Evolutionary conservation across 106 monocot genomes (phyloP).

Genomic region (Acorus calamus): DNA sequence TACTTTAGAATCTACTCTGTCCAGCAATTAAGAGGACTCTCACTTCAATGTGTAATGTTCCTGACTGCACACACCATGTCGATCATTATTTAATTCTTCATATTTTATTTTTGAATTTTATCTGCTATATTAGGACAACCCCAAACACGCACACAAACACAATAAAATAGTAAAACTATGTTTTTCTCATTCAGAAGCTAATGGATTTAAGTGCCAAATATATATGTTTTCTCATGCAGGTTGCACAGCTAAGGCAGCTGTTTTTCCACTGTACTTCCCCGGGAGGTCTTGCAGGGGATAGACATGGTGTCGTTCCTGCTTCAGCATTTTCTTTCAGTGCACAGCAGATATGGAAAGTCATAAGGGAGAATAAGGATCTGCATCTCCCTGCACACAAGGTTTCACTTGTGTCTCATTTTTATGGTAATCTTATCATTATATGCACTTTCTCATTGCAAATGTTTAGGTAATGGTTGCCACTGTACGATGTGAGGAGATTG

Average conservation of each 20-base stretch:
- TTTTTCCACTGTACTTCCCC: slow-evolving; percentile 39
- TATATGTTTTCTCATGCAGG: slow-evolving; percentile 19
- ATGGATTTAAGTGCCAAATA: no score
- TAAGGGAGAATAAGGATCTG: slow-evolving; percentile 44
- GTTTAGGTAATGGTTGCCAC: slow-evolving; percentile 53
- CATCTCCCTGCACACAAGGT: slow-evolving; percentile 61
- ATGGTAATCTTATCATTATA: background rate
- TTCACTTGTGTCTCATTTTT: background rate
- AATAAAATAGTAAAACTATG: no score
- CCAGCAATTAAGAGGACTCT: no score
- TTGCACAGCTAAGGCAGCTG: slow-evolving; percentile 33
- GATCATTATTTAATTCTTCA: no score
- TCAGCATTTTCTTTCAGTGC: slow-evolving; percentile 46
- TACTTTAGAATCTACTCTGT: no score
- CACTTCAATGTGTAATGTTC: no score
- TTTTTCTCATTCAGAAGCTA: no score
- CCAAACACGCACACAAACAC: no score
- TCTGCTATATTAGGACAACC: no score
- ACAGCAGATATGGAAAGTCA: slow-evolving; percentile 50
- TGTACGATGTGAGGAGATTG: slow-evolving; percentile 46
- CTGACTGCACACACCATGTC: no score
- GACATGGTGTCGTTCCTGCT: slow-evolving; percentile 43
- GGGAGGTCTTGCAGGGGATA: slow-evolving; percentile 52
- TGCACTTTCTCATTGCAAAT: background rate
- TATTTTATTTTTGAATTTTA: no score